Evolutionary conservation across 345 rosid species (phyloP).

Genomic region (Anacardium occidentale): DNA sequence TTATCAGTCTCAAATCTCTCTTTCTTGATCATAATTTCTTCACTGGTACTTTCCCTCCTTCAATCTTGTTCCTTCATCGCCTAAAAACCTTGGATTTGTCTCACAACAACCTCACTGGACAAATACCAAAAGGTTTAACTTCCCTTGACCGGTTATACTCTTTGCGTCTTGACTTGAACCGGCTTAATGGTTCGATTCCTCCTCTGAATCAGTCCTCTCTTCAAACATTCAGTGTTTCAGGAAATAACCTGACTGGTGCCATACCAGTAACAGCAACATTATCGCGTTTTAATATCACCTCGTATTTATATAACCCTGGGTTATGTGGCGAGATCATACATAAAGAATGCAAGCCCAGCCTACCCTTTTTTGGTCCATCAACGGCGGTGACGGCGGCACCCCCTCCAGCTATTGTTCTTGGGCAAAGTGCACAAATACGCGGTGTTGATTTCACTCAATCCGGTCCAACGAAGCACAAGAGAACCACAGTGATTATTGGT

Average conservation of each 20-base stretch:
- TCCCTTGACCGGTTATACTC: conserved; percentile 45
- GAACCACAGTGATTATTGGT: conserved; percentile 46
- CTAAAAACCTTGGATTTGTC: conserved; percentile 69
- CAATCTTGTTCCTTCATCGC: conserved; percentile 55
- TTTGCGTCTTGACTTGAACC: conserved; percentile 64
- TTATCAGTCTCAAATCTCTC: conserved; percentile 67
- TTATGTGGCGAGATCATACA: conserved; percentile 89
- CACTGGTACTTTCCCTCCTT: conserved; percentile 66
- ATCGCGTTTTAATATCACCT: conserved; percentile 51
- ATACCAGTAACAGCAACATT: conserved; percentile 65
- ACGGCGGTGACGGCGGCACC: conserved; percentile 31
- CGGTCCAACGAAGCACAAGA: conserved; percentile 35
- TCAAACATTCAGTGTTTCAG: conserved; percentile 59
- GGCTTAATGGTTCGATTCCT: conserved; percentile 65
- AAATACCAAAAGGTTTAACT: conserved; percentile 44
- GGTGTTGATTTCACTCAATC: conserved; percentile 41
- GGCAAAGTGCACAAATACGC: conserved; percentile 49
- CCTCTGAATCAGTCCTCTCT: conserved; percentile 78
- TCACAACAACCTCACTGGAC: conserved; percentile 58
- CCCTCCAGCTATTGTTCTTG: conserved; percentile 41
- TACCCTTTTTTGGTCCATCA: conserved; percentile 63
- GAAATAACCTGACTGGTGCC: conserved; percentile 64
- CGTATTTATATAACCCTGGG: conserved; percentile 62
- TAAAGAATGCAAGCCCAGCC: conserved; percentile 61
- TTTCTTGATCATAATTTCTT: conserved; percentile 71